phyloP scores from a whole-genome alignment of 495 filamentous ascomycete species.

The Tricharina praecox region DNA sequence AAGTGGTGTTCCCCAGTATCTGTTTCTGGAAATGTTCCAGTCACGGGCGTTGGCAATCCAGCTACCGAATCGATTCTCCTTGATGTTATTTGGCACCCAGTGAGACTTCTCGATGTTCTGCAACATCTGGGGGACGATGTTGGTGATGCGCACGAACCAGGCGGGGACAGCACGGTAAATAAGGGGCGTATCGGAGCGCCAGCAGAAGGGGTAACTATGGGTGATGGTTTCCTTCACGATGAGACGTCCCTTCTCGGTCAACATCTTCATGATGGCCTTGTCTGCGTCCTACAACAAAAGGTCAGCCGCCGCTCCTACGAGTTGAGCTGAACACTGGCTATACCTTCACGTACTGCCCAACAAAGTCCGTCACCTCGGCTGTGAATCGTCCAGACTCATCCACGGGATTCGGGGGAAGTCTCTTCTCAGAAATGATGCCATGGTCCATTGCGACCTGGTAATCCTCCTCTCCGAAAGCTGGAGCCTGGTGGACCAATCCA shows the following conservation, averaged over 20 bases:
- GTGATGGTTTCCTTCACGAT: constrained; percentile 80
- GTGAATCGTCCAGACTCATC: constrained; percentile 72
- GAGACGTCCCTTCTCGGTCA: constrained; percentile 64
- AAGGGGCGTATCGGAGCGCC: constrained; percentile 84
- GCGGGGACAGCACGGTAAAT: constrained; percentile 89
- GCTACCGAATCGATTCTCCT: constrained; percentile 71
- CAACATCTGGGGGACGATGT: constrained; percentile 78
- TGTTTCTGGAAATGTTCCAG: constrained; percentile 91
- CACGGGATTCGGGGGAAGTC: constrained; percentile 77
- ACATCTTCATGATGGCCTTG: constrained; percentile 80
- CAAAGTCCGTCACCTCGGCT: constrained; percentile 63
- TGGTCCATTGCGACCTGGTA: constrained; percentile 64
- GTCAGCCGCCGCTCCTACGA: constrained; percentile 42
- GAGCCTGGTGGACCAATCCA: constrained; percentile 88
- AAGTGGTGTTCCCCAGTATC: constrained; percentile 94
- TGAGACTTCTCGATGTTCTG: constrained; percentile 76
- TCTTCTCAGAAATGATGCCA: constrained; percentile 61
- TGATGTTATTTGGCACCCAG: constrained; percentile 87
- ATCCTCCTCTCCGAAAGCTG: constrained; percentile 94
- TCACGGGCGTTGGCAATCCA: constrained; percentile 89
- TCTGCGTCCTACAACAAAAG: constrained; percentile 49
- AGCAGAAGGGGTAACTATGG: constrained; percentile 92
- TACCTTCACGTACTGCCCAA: constrained; percentile 71
- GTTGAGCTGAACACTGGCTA: constrained; percentile 51
- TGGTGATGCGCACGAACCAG: constrained; percentile 83